Base-by-base conservation (phyloP, 495 filamentous ascomycete genomes). In the Penicillium bovifimosum region DNA sequence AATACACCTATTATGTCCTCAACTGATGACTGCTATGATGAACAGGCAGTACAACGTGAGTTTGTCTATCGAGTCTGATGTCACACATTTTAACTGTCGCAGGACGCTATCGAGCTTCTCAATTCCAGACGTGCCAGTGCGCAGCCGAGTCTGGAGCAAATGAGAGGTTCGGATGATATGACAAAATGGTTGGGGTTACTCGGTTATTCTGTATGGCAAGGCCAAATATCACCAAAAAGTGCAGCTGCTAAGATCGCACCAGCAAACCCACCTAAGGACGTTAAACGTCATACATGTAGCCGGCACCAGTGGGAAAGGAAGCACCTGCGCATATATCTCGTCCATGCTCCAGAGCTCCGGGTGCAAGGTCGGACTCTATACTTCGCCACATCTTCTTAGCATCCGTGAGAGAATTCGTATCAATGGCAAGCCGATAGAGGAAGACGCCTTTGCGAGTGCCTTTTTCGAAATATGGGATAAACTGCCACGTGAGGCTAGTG, bases 231-330 rank as follows among this genome's bases (percentile, higher is more conserved):
- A 43, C 41, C 3, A 43, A 20, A 20, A 43, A 43, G 16, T 43
- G 16, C 8, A 43, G 41, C 41, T 43, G 2, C 41, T 43, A 43
- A 43, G 14, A 27, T 43, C 3, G 8, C 16, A 43, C 16, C 8
- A 43, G 41, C 16, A 43, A 43, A n/a, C 16, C 41, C 16, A 43
- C 8, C 16, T 43, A 33, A 13, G 31, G 31, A 33, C 5, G 5
- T 33, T 92, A 35, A 87, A 86, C 54, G 72, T 80, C 33, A 71
- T 91, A 11, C 88, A 93, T 63, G 80, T 93, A 11, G 82, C 88
- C 11, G 88, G 88, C 39, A 93, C 88, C 17, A 93, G 91, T 69
- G 88, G 88, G 32, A 93, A 93, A 71, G 88, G 88, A 42, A 55
- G 52, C 41, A 61, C 62, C 32, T 54, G 56, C 24, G 52, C 65